Percentiles rank a stretch among this genome's conserved stretches.
Conservation (phyloP, 257 asterid species). For the Nyctanthes arbortristis region DNA sequence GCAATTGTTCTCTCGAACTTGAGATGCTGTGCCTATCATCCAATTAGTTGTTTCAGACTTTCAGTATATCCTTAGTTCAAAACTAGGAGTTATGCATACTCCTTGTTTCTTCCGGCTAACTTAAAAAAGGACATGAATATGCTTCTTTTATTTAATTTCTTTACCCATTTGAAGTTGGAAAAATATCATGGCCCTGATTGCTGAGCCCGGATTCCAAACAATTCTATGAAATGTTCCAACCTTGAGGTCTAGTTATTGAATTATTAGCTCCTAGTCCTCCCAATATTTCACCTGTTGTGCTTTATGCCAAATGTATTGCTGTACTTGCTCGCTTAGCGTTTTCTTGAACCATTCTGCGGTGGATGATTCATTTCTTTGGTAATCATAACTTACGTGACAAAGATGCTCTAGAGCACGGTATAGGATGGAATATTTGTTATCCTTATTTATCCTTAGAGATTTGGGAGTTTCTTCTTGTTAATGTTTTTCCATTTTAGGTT, state of each 20-base stretch:
- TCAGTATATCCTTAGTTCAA: neutral
- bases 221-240: neutral
- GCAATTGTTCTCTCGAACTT: neutral
- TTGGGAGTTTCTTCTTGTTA: conserved; percentile 18
- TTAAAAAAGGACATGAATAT: neutral
- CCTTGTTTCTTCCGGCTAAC: neutral
- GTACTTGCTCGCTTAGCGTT: neutral
- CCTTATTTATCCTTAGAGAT: neutral
- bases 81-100: neutral
- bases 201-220: neutral
- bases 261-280: neutral
- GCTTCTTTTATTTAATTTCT: neutral
- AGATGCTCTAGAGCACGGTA: neutral
- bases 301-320: neutral
- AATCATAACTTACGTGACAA: neutral
- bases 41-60: neutral
- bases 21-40: neutral
- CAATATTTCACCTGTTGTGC: neutral
- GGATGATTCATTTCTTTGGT: neutral
- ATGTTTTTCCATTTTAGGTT: conserved; percentile 42
- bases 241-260: neutral
- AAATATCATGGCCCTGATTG: neutral
- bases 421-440: neutral
- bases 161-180: neutral
- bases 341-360: neutral